These are phyloP conservation scores for Penicillium occitanis DNA, from an alignment of 2,329 filamentous ascomycete species.

Conservation along the genomic window DNA sequence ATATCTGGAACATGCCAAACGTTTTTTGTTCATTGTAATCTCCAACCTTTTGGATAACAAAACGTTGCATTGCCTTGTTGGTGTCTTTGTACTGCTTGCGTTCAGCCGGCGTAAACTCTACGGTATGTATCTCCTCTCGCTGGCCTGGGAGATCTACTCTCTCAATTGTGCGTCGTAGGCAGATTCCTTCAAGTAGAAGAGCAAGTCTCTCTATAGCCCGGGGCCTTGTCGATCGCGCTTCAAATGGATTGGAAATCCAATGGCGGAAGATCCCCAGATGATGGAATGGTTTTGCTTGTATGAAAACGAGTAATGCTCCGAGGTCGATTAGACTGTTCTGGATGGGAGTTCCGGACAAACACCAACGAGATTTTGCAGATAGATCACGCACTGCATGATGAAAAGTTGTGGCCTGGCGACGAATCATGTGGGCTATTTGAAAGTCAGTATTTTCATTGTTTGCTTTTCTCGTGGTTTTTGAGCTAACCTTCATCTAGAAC, in stretches of 20 bases:
- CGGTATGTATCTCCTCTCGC: slow-evolving; percentile 25
- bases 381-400: slow-evolving; percentile 47
- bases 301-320: slow-evolving; percentile 52
- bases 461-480: neutral
- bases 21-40: slow-evolving; percentile 37
- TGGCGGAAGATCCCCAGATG: slow-evolving; percentile 44
- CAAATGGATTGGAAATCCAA: slow-evolving; percentile 47
- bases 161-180: slow-evolving; percentile 28
- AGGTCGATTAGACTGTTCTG: slow-evolving; percentile 57
- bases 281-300: slow-evolving; percentile 46
- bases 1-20: slow-evolving; percentile 49
- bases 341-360: slow-evolving; percentile 55
- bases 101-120: slow-evolving; percentile 38
- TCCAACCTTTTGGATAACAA: slow-evolving; percentile 40
- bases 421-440: slow-evolving; percentile 51
- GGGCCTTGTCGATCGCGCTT: slow-evolving; percentile 28
- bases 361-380: slow-evolving; percentile 51
- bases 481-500: slow-evolving; percentile 50
- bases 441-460: neutral
- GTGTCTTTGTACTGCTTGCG: slow-evolving; percentile 39
- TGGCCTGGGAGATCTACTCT: slow-evolving; percentile 30
- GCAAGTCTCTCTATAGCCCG: slow-evolving; percentile 29
- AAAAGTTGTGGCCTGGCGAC: slow-evolving; percentile 49
- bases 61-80: slow-evolving; percentile 39
- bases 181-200: slow-evolving; percentile 33